Conservation (phyloP, 1,139 yeast genomes). For the Debaryomycetaceae sp. region DNA sequence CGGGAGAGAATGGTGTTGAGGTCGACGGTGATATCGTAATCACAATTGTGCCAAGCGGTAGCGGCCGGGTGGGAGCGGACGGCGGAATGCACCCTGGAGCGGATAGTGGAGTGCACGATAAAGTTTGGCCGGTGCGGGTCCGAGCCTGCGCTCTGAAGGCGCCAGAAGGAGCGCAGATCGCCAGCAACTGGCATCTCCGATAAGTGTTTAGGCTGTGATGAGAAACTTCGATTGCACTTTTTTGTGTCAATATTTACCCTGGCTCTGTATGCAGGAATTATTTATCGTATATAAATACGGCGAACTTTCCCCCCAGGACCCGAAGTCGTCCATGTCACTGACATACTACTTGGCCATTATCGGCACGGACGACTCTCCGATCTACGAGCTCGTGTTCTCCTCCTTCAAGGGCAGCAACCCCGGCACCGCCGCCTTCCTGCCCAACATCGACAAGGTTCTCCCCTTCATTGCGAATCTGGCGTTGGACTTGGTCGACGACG, state of each 20-base stretch:
- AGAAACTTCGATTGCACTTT: too few species aligned
- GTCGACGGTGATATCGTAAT: constrained; percentile 24
- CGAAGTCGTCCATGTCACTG: too few species aligned
- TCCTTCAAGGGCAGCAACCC: constrained; percentile 34
- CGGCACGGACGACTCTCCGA: constrained; percentile 78
- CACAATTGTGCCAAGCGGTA: constrained; percentile 3
- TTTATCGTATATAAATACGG: too few species aligned
- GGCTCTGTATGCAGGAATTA: too few species aligned
- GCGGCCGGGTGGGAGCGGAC: constrained; percentile 1
- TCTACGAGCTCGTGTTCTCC: constrained; percentile 83
- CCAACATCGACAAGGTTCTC: constrained; percentile 64
- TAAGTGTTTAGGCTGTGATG: too few species aligned
- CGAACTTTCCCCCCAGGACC: too few species aligned
- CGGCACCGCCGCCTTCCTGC: constrained; percentile 55
- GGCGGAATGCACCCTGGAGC: constrained; percentile 10
- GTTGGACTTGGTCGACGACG: constrained; percentile 78
- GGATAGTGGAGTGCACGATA: constrained; percentile 28
- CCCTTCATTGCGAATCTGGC: constrained; percentile 88
- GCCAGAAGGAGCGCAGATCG: not conserved
- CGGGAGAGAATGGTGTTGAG: constrained; percentile 25
- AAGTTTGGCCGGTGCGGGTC: constrained; percentile 31
- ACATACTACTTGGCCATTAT: constrained; percentile 78
- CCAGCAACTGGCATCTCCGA: too few species aligned
- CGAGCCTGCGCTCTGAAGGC: constrained; percentile 3
- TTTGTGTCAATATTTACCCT: too few species aligned